Base-by-base conservation (phyloP, 768 basidiomycete genomes). In the Hydnomerulius pinastri region DNA sequence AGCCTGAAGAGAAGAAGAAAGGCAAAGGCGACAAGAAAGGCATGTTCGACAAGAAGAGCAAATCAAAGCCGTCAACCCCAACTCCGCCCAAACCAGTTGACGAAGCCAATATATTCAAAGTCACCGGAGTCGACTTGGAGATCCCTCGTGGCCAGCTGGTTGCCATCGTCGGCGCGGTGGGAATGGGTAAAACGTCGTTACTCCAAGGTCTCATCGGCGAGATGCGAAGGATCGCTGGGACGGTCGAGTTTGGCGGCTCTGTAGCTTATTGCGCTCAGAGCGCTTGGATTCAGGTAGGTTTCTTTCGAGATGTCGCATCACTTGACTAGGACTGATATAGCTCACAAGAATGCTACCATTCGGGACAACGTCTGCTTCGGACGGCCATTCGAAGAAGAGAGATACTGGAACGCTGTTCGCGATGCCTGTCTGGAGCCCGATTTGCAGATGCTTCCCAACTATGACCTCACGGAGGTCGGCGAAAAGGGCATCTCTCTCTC, bases 291-390 rank as follows among this genome's bases (percentile, higher is more conserved):
- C 90, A 93, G 68, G 84, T 80, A 50, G 54, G 51, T 50, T 24
- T 13, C 2, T 17, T 27, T 50, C 43, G 20, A 46, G 24, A 8
- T 38, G 11, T 17, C 28, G 20, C 18, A 10, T 40, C 20, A 8
- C 24, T 8, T 0, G 10, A 18, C 27, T 46, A 50, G 20, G 41
- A 15, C 21, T 59, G 20, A 29, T 43, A 6, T 0, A 2, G 23
- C 29, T 55, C 6, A 36, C 18, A 21, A 87, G 82, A 88, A 91
- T 66, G 80, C 90, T 0, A 95, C 92, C 0, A 81, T 95, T 28
- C 78, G 91, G 44, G 92, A 96, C 38, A 97, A 96, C 59, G 82
- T 97, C 46, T 84, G 87, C 55, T 97, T 97, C 51, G 93, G 93
- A 30, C 76, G 84, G 28, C 83, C 87, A 6, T 92, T 86, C 56